Conservation (phyloP, 208 protist genomes). For the Leishmania lainsoni region DNA sequence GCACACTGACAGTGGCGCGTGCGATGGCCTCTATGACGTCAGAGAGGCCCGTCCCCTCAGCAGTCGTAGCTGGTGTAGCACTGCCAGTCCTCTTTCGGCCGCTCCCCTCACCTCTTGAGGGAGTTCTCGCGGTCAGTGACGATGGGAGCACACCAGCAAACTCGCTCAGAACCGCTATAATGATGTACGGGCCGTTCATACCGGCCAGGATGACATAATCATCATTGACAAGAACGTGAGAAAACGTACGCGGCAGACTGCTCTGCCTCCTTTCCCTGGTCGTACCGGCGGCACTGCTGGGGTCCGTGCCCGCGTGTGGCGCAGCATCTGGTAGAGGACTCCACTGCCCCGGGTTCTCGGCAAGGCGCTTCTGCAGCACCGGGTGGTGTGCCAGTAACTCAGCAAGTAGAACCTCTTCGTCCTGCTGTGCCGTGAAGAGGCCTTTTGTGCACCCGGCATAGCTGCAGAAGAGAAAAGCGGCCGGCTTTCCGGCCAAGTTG, state of each 20-base stretch:
- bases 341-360: conserved; percentile 5
- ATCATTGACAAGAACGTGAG: conserved; percentile 17
- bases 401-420: conserved; percentile 8
- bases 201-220: conserved; percentile 19
- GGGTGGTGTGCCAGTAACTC: conserved; percentile 22
- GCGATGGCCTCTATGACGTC: conserved; percentile 6
- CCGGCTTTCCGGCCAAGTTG: neutral
- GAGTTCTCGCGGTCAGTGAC: neutral
- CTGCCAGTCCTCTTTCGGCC: neutral
- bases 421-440: neutral
- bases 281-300: neutral
- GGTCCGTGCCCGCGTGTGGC: neutral
- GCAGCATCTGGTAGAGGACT: neutral
- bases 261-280: neutral
- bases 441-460: conserved; percentile 5
- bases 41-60: neutral
- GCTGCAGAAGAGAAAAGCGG: conserved; percentile 25
- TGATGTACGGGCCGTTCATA: conserved; percentile 26
- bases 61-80: neutral
- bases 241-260: conserved; percentile 9
- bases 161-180: conserved; percentile 15
- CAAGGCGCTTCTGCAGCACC: conserved; percentile 13
- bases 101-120: neutral
- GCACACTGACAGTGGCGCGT: conserved; percentile 10
- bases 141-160: conserved; percentile 4